Evolutionary conservation across 768 basidiomycete species (phyloP).

Genomic region (Lentinula raphanica): DNA sequence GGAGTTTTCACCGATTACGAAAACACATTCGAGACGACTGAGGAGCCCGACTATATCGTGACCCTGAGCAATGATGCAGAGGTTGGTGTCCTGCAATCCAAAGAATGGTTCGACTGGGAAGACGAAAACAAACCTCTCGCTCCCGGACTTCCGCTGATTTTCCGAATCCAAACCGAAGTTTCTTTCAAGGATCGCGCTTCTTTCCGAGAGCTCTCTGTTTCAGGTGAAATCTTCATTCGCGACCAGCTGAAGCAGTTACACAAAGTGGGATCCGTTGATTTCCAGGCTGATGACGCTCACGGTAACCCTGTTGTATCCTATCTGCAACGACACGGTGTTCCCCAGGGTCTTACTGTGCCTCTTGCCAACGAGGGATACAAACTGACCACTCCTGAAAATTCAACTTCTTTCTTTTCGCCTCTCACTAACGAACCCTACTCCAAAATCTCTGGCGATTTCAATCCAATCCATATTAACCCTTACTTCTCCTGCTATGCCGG

Average conservation of each 20-base stretch:
- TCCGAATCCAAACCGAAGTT: constrained; percentile 83
- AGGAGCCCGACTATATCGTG: constrained; percentile 86
- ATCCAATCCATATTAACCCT: constrained; percentile 97
- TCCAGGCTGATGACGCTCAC: constrained; percentile 78
- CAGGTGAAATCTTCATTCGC: constrained; percentile 82
- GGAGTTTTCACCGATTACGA: constrained; percentile 90
- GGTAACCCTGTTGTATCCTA: constrained; percentile 95
- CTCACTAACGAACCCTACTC: constrained; percentile 95
- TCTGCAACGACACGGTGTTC: constrained; percentile 83
- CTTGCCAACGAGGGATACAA: constrained; percentile 86
- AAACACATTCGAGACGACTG: constrained; percentile 91
- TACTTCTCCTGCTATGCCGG: constrained; percentile 94
- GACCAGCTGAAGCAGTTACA: constrained; percentile 85
- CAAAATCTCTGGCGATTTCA: constrained; percentile 94
- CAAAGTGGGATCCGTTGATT: constrained; percentile 85
- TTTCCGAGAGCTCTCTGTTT: constrained; percentile 74
- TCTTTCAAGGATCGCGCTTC: constrained; percentile 89
- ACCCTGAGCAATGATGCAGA: constrained; percentile 68
- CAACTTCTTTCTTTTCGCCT: constrained; percentile 74
- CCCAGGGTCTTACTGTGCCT: constrained; percentile 71
- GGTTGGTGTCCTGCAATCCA: constrained; percentile 88
- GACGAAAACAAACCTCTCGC: constrained; percentile 73
- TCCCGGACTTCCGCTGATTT: constrained; percentile 79
- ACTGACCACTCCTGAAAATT: constrained; percentile 55
- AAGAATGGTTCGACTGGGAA: constrained; percentile 98